Evolutionary conservation across 2,329 filamentous ascomycete species (phyloP), one percentile per base, ranked within the genome.

Genomic region (Tolypocladium album): DNA sequence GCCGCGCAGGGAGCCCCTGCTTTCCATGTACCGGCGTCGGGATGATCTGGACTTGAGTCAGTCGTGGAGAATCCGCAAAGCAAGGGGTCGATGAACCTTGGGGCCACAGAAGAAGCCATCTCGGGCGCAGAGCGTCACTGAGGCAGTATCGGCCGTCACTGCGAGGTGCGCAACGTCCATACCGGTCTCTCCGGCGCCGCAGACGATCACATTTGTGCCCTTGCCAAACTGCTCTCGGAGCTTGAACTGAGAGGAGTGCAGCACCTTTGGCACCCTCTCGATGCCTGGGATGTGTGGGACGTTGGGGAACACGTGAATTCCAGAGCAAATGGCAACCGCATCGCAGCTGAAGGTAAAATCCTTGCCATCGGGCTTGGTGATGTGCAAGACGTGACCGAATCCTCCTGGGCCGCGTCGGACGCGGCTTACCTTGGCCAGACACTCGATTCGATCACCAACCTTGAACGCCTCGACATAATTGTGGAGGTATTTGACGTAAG

Each of bases 161-260:
- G 78, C 78, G 22, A 79, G 71, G 50, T 78, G 70, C 0, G 74
- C 71, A 34, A 80, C 64, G 55, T 80, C 78, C 69, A 78, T 76
- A 4, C 70, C 76, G 0, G 78, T 80, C 61, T 80, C 78, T 1
- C 78, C 77, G 7, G 70, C 73, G 0, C 78, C 78, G 27, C 79
- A 63, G 50, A 80, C 68, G 42, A 79, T 67, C 0, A 80, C 74
- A 47, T 74, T 73, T 3, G 71, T 75, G 11, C 66, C 65, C 9
- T 67, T 55, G 12, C 75, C 76, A 58, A 80, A 76, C 60, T 79
- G 74, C 4, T 66, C 63, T n/a, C 74, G 71, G 9, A 60, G 64
- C 67, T 80, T 79, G 60, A 80, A 64, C 11, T 70, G 58, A 0
- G 76, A 78, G 6, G 78, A 79, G 61, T 80, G 78, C 11, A 79